A percentile compares a stretch with the other conserved stretches of the same genome.
These are phyloP conservation scores for Handroanthus guayacan DNA, from an alignment of 257 asterid species.

Conservation along the genomic window DNA sequence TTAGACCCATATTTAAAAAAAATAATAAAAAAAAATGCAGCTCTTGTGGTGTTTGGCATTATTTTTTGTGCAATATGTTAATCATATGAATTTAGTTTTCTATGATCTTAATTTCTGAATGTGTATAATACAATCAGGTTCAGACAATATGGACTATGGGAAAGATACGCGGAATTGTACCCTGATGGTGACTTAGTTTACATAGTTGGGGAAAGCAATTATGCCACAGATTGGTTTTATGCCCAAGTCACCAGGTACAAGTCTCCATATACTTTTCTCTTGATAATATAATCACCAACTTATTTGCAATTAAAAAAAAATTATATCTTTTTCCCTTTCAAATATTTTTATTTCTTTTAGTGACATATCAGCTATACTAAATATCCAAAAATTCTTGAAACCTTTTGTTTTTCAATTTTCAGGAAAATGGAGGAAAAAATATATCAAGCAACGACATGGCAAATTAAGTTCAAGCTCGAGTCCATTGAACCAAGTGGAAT, in stretches of 20 bases:
- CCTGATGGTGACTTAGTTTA: slow-evolving; percentile 66
- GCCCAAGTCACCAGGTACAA: slow-evolving; percentile 78
- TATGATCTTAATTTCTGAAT: no score
- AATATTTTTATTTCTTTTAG: no score
- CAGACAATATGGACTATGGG: slow-evolving; percentile 82
- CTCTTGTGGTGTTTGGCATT: no score
- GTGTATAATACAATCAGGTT: slow-evolving; percentile 38
- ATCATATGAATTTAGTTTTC: no score
- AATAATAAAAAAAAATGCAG: no score
- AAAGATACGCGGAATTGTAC: slow-evolving; percentile 68
- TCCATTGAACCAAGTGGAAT: slow-evolving; percentile 45
- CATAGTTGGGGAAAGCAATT: slow-evolving; percentile 69
- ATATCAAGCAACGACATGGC: slow-evolving; percentile 85
- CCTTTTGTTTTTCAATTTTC: neutral
- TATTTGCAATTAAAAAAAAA: no score
- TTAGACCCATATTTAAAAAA: no score
- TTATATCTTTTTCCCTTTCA: no score
- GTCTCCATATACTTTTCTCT: neutral
- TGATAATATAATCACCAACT: neutral
- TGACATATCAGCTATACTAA: neutral
- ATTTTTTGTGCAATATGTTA: no score
- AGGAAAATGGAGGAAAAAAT: slow-evolving; percentile 61
- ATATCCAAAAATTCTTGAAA: neutral
- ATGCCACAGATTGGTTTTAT: slow-evolving; percentile 71
- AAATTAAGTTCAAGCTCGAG: slow-evolving; percentile 67